A percentile compares a stretch with the other conserved stretches of the same genome.
Evolutionary conservation across 1,284 basidiomycete species (phyloP).

Genomic region (Polyporus tsugae): DNA sequence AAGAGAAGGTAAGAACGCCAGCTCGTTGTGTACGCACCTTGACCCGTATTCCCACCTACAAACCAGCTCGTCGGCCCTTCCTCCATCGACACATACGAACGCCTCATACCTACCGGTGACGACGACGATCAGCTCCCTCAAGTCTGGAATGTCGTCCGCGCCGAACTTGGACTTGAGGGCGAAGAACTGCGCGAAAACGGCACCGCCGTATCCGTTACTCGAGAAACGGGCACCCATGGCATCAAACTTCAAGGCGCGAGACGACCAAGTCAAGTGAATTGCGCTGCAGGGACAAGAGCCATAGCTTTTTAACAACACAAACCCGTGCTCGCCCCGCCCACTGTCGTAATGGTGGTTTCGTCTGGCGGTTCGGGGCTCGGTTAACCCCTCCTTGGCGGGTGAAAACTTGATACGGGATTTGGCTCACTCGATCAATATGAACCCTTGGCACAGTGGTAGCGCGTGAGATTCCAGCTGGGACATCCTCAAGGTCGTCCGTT

Average conservation of each 20-base stretch:
- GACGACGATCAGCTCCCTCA: conserved; percentile 52
- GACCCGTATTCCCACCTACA: conserved; percentile 47
- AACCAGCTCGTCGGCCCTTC: not conserved
- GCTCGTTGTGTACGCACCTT: conserved; percentile 29
- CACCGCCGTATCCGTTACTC: not conserved
- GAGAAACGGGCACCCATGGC: not conserved
- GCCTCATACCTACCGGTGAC: conserved; percentile 45
- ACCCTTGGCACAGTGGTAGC: conserved; percentile 37
- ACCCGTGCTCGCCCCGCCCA: not conserved
- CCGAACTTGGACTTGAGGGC: conserved; percentile 55
- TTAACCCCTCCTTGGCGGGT: not conserved
- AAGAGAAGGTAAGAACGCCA: not conserved
- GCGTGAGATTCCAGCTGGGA: conserved; percentile 36
- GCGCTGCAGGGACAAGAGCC: no score
- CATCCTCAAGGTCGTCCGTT: conserved; percentile 44
- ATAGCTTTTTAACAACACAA: not conserved
- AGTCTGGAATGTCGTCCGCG: conserved; percentile 56
- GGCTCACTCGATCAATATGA: not conserved
- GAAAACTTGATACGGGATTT: not conserved
- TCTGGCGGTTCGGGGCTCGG: not conserved
- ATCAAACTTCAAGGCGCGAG: not conserved
- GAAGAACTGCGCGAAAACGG: not conserved
- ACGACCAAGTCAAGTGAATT: no score
- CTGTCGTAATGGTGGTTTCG: not conserved
- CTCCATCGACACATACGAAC: not conserved